phyloP scores from a whole-genome alignment of 331 rosid genomes.

The Saraca asoca region DNA sequence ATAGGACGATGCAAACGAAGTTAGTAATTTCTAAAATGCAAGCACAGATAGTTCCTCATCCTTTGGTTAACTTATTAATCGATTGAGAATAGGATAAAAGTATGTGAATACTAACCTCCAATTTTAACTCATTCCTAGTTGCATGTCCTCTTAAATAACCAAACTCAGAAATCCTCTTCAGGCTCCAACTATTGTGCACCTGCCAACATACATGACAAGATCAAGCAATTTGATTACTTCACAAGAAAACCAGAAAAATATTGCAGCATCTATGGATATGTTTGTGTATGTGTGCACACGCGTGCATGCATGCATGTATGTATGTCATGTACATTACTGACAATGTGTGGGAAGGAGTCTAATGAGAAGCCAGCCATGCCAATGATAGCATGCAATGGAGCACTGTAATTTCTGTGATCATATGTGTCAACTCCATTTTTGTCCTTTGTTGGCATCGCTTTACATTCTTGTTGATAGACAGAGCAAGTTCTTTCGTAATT shows the following conservation, averaged over 20 bases:
- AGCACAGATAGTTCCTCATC: no score
- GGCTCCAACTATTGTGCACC: slow-evolving; percentile 61
- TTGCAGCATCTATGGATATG: neutral
- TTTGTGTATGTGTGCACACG: no score
- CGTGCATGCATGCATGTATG: neutral
- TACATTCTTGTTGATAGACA: slow-evolving; percentile 45
- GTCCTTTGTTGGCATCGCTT: slow-evolving; percentile 63
- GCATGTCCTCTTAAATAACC: slow-evolving; percentile 77
- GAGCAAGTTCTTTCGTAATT: slow-evolving; percentile 88
- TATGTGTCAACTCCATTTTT: slow-evolving; percentile 65
- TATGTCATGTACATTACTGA: slow-evolving; percentile 36
- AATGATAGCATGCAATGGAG: slow-evolving; percentile 81
- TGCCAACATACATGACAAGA: slow-evolving; percentile 14
- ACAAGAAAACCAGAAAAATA: neutral
- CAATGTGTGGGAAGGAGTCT: slow-evolving; percentile 52
- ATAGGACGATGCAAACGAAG: no score
- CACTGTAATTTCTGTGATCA: slow-evolving; percentile 62
- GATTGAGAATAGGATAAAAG: neutral
- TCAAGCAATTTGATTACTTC: slow-evolving; percentile 5
- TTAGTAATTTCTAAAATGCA: no score
- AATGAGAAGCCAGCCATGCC: slow-evolving; percentile 91
- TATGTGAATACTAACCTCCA: slow-evolving; percentile 57
- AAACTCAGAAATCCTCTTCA: slow-evolving; percentile 56
- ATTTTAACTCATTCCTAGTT: slow-evolving; percentile 48
- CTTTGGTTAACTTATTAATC: neutral